Percentiles rank a stretch among this genome's conserved stretches.
Evolutionary conservation across 176 grass and related monocot genomes (phyloP).

Genomic region (Oryza punctata): DNA sequence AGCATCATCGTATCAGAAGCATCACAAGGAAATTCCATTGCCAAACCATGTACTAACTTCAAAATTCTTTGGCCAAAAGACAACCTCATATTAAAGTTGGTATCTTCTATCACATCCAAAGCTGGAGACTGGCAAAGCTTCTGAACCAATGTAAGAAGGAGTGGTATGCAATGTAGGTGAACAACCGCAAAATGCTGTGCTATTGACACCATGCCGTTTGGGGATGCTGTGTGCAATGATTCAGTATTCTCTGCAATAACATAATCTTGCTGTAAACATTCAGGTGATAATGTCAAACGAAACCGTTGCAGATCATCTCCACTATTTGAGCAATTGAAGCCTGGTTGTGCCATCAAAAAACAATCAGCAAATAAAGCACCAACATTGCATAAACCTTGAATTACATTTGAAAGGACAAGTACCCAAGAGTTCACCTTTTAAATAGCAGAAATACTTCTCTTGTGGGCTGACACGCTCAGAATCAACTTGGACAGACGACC

Average conservation of each 20-base stretch:
- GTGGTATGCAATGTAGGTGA: conserved; percentile 64
- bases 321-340: conserved; percentile 72
- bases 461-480: conserved; percentile 41
- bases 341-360: conserved; percentile 42
- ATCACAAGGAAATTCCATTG: conserved; percentile 62
- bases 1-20: conserved; percentile 57
- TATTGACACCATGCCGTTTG: conserved; percentile 58
- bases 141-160: conserved; percentile 74
- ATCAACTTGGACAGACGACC: conserved; percentile 55
- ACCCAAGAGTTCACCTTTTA: conserved; percentile 59
- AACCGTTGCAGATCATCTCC: conserved; percentile 54
- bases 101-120: conserved; percentile 72
- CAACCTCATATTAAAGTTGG: conserved; percentile 74
- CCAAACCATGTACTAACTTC: conserved; percentile 64
- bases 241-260: conserved; percentile 44
- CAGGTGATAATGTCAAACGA: conserved; percentile 65
- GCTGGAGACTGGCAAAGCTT: conserved; percentile 61
- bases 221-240: conserved; percentile 48
- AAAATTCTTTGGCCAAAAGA: conserved; percentile 80
- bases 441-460: conserved; percentile 67
- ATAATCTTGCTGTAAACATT: conserved; percentile 56
- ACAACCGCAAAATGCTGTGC: conserved; percentile 65
- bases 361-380: conserved; percentile 41
- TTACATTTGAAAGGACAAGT: conserved; percentile 25
- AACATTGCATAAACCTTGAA: conserved; percentile 18